A percentile compares a stretch with the other conserved stretches of the same genome.
Evolutionary conservation across 306 rosid genomes (phyloP).

Genomic region (Adenanthera pavonina): DNA sequence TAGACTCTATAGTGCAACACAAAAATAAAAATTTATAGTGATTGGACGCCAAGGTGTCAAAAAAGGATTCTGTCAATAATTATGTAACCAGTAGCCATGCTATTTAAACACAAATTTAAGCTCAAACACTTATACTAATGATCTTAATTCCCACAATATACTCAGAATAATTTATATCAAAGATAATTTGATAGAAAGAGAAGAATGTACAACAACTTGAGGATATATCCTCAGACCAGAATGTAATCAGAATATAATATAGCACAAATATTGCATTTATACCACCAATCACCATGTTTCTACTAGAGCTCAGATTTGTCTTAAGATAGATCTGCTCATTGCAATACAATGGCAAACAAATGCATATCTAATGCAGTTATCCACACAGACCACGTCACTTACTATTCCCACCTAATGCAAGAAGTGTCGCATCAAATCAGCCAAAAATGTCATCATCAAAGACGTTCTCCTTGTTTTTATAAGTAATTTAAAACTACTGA

Average conservation of each 20-base stretch:
- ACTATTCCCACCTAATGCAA: constrained; percentile 25
- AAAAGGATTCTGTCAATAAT: constrained; percentile 11
- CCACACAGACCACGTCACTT: constrained; percentile 20
- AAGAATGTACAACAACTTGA: background rate
- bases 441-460: constrained; percentile 19
- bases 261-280: constrained; percentile 28
- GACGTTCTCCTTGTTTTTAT: constrained; percentile 19
- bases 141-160: constrained; percentile 12
- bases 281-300: constrained; percentile 12
- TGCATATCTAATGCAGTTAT: constrained; percentile 7
- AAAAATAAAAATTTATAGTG: constrained; percentile 26
- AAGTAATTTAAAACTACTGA: constrained; percentile 19
- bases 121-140: constrained; percentile 23
- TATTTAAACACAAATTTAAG: constrained; percentile 18
- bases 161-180: background rate
- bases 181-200: background rate
- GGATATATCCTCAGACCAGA: background rate
- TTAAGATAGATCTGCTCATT: constrained; percentile 7
- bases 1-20: constrained; percentile 31
- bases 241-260: constrained; percentile 19
- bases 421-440: constrained; percentile 29
- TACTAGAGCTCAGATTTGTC: constrained; percentile 26
- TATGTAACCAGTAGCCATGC: constrained; percentile 21
- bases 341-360: constrained; percentile 31
- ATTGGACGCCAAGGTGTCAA: background rate